These are phyloP conservation scores for Daldinia caldariorum DNA, from an alignment of 495 filamentous ascomycete species.

Conservation along the genomic window DNA sequence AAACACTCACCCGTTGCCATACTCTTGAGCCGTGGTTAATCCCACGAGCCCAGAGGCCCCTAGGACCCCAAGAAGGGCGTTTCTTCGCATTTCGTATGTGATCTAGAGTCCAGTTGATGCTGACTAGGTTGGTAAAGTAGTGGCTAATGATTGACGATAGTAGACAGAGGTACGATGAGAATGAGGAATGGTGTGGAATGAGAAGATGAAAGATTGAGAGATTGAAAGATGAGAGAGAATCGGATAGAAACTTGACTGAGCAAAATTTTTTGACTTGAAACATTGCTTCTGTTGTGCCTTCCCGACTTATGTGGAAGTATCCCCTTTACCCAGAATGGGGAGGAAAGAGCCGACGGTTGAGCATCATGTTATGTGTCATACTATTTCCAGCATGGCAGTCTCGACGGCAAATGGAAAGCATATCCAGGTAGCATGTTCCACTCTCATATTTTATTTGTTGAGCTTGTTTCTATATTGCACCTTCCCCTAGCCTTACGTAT, in stretches of 20 bases:
- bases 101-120: constrained; percentile 27
- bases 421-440: not conserved
- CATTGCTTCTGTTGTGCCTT: constrained; percentile 27
- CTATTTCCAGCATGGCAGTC: constrained; percentile 13
- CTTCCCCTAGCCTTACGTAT: not conserved
- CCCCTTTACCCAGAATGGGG: not conserved
- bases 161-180: constrained; percentile 19
- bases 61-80: constrained; percentile 42
- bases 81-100: constrained; percentile 39
- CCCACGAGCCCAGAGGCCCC: constrained; percentile 40
- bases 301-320: constrained; percentile 2
- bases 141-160: constrained; percentile 38
- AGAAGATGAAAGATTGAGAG: constrained; percentile 23
- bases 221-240: constrained; percentile 3
- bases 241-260: not conserved
- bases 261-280: constrained; percentile 24
- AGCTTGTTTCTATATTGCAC: not conserved
- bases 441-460: not conserved
- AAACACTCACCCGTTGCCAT: constrained; percentile 43
- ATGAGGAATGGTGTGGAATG: constrained; percentile 26
- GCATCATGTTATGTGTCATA: constrained; percentile 29
- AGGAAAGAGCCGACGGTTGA: constrained; percentile 17
- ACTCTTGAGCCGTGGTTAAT: constrained; percentile 42
- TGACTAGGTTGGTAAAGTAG: constrained; percentile 24
- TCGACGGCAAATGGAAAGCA: constrained; percentile 9